phyloP scores from a whole-genome alignment of 208 protist species.

The Leishmania major region DNA sequence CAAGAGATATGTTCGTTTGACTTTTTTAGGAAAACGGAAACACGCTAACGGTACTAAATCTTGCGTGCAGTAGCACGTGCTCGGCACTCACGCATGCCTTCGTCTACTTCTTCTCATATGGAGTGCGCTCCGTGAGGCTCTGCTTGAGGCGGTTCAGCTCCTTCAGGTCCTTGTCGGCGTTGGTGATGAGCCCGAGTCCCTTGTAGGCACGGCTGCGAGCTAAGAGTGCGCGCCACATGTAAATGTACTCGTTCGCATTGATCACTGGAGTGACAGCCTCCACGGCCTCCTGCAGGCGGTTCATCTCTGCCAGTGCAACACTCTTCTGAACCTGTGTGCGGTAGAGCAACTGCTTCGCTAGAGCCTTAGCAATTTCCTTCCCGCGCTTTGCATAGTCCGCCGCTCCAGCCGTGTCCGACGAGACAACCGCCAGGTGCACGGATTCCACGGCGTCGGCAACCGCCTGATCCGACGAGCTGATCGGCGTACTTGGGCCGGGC shows the following conservation, averaged over 20 bases:
- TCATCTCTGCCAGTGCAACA: slow-evolving; percentile 73
- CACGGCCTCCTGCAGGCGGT: slow-evolving; percentile 72
- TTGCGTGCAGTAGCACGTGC: not conserved
- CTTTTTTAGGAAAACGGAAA: slow-evolving; percentile 9
- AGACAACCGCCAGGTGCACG: slow-evolving; percentile 42
- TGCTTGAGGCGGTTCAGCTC: slow-evolving; percentile 69
- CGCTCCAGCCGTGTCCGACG: slow-evolving; percentile 61
- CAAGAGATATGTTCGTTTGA: slow-evolving; percentile 19
- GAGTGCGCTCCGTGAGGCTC: slow-evolving; percentile 47
- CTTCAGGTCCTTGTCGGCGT: slow-evolving; percentile 83
- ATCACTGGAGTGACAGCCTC: slow-evolving; percentile 72
- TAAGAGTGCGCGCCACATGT: slow-evolving; percentile 90
- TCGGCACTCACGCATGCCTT: not conserved
- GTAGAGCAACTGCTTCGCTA: slow-evolving; percentile 77
- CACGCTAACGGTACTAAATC: slow-evolving; percentile 8
- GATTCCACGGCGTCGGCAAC: slow-evolving; percentile 56
- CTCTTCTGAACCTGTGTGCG: slow-evolving; percentile 72
- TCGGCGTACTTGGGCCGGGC: slow-evolving; percentile 47
- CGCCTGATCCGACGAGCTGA: slow-evolving; percentile 66
- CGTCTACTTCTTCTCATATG: slow-evolving; percentile 53
- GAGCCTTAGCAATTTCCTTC: slow-evolving; percentile 46
- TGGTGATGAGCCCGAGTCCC: slow-evolving; percentile 76
- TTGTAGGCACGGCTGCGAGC: slow-evolving; percentile 79
- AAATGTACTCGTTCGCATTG: slow-evolving; percentile 79
- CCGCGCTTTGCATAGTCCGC: slow-evolving; percentile 47